These are phyloP conservation scores for Hanseniaspora sp. DNA, from an alignment of 1,139 yeast species.

Conservation along the genomic window DNA sequence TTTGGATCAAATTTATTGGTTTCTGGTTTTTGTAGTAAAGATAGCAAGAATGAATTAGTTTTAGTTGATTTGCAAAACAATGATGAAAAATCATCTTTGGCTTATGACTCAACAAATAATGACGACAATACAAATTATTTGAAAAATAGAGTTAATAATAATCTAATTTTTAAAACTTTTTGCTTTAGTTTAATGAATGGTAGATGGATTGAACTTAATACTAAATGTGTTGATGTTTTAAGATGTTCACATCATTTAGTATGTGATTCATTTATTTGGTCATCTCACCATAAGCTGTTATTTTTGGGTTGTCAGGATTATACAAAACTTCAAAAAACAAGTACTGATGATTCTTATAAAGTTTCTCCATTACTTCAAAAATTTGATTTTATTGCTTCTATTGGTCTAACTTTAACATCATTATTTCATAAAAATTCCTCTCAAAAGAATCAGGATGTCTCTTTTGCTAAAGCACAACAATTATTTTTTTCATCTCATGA, in stretches of 20 bases:
- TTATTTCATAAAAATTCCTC: slow-evolving; percentile 31
- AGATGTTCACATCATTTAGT: slow-evolving; percentile 44
- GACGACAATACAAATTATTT: background rate
- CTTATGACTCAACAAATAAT: background rate
- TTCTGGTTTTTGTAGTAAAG: slow-evolving; percentile 40
- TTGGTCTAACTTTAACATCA: slow-evolving; percentile 58
- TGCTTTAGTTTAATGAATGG: slow-evolving; percentile 51
- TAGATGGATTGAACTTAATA: slow-evolving; percentile 53
- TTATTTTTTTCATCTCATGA: slow-evolving; percentile 13
- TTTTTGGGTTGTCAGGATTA: slow-evolving; percentile 42
- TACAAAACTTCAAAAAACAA: slow-evolving; percentile 29
- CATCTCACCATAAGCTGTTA: slow-evolving; percentile 58
- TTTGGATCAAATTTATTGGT: slow-evolving; percentile 56
- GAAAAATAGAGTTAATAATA: background rate
- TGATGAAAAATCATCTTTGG: background rate
- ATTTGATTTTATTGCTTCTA: slow-evolving; percentile 46
- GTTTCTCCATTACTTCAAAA: slow-evolving; percentile 43
- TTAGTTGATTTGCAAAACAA: background rate
- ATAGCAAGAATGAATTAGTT: background rate
- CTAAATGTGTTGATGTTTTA: slow-evolving; percentile 43
- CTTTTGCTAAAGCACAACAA: slow-evolving; percentile 5
- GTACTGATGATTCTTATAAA: background rate
- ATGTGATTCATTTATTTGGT: slow-evolving; percentile 64
- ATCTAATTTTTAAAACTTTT: slow-evolving; percentile 42
- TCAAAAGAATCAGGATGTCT: background rate